phyloP scores from a whole-genome alignment of 371 early-diverging fungal species.

The Catenaria anguillulae region DNA sequence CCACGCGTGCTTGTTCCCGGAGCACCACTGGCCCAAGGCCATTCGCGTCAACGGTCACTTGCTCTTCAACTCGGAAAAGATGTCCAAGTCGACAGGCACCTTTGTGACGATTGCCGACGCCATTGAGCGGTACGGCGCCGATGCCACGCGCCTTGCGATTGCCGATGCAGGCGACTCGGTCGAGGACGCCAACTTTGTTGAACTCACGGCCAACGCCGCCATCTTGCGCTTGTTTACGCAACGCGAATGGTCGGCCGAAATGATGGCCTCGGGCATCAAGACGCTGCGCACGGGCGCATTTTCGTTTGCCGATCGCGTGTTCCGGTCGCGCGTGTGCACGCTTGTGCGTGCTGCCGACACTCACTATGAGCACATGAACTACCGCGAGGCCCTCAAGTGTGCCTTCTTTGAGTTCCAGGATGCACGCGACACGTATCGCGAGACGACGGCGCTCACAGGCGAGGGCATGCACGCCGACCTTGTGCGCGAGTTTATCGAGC shows the following conservation, averaged over 20 bases:
- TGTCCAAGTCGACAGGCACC: conserved; percentile 99
- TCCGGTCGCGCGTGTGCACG: conserved; percentile 73
- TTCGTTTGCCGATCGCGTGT: conserved; percentile 69
- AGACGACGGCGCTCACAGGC: conserved; percentile 46
- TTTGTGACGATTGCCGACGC: conserved; percentile 86
- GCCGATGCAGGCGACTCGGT: conserved; percentile 91
- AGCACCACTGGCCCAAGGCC: conserved; percentile 81
- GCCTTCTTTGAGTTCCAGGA: conserved; percentile 87
- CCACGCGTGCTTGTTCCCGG: conserved; percentile 95
- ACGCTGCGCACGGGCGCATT: conserved; percentile 26
- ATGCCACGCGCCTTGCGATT: conserved; percentile 92
- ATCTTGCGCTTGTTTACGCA: conserved; percentile 87
- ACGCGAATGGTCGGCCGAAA: conserved; percentile 76
- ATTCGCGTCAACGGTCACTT: conserved; percentile 97
- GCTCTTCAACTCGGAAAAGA: conserved; percentile 95
- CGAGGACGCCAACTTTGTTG: conserved; percentile 99
- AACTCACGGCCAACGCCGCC: conserved; percentile 90
- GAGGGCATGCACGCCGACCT: conserved; percentile 74
- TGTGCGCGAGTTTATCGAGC: conserved; percentile 58
- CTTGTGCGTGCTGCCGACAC: conserved; percentile 47
- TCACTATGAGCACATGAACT: conserved; percentile 68
- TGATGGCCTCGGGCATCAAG: conserved; percentile 15
- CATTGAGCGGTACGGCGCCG: conserved; percentile 84
- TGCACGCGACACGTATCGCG: conserved; percentile 82
- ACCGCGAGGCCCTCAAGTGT: conserved; percentile 88